Evolutionary conservation across 2,329 filamentous ascomycete genomes (phyloP).

Genomic region (Fusarium sp.): DNA sequence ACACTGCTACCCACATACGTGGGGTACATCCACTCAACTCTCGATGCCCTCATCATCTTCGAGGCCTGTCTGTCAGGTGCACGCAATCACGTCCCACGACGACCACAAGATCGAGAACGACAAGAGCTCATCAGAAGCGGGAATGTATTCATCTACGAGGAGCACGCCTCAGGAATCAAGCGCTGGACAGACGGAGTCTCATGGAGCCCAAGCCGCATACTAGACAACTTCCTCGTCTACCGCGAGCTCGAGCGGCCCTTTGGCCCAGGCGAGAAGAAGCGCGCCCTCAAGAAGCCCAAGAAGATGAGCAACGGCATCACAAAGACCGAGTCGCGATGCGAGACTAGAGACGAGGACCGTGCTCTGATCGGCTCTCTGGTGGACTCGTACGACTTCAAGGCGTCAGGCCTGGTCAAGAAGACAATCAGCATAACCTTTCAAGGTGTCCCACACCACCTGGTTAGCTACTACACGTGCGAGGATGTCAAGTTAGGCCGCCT

Average conservation of each 20-base stretch:
- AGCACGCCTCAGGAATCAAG: constrained; percentile 91
- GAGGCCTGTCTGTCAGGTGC: constrained; percentile 80
- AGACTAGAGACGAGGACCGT: constrained; percentile 50
- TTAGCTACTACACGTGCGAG: constrained; percentile 87
- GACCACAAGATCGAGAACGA: constrained; percentile 88
- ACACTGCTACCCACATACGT: constrained; percentile 67
- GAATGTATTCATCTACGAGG: constrained; percentile 91
- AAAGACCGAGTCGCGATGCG: constrained; percentile 45
- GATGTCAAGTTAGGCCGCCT: constrained; percentile 77
- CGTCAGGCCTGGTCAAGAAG: constrained; percentile 88
- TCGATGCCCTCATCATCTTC: constrained; percentile 83
- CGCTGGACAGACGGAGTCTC: constrained; percentile 92
- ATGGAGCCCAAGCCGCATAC: constrained; percentile 90
- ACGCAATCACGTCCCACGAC: constrained; percentile 80
- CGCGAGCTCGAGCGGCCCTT: constrained; percentile 84
- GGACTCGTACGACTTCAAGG: constrained; percentile 91
- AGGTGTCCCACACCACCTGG: constrained; percentile 83
- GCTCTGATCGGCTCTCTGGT: constrained; percentile 81
- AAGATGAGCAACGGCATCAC: constrained; percentile 49
- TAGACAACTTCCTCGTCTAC: constrained; percentile 88
- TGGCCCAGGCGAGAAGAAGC: constrained; percentile 86
- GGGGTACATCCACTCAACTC: constrained; percentile 76
- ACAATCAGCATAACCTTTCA: constrained; percentile 85
- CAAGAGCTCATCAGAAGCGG: constrained; percentile 83
- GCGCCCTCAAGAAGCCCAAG: constrained; percentile 78